Evolutionary conservation across 1,284 basidiomycete species (phyloP).

Genomic region (Volvariella surrecta): DNA sequence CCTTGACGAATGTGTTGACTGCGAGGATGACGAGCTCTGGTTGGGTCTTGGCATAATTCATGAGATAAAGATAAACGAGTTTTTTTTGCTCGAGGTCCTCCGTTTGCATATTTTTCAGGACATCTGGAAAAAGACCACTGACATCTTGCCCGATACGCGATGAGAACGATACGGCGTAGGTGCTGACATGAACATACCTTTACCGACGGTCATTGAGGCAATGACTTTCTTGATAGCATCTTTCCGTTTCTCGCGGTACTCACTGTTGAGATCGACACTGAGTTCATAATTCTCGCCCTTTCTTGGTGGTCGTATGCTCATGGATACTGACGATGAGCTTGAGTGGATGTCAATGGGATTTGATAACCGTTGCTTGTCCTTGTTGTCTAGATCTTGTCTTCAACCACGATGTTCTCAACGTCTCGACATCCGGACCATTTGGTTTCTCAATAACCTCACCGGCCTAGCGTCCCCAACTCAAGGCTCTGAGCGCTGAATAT

Average conservation of each 20-base stretch:
- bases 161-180: not conserved
- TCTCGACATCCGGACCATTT: too few species aligned
- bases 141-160: constrained; percentile 49
- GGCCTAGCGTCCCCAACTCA: too few species aligned
- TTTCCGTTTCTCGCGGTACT: constrained; percentile 91
- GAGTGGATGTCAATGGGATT: constrained; percentile 4
- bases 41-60: constrained; percentile 98
- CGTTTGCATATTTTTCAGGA: constrained; percentile 98
- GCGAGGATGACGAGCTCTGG: constrained; percentile 96
- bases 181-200: constrained; percentile 43
- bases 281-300: constrained; percentile 95
- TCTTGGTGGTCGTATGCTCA: constrained; percentile 59
- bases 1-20: constrained; percentile 98
- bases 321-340: constrained; percentile 16
- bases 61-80: constrained; percentile 96
- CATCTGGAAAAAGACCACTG: constrained; percentile 93
- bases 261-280: constrained; percentile 90
- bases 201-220: constrained; percentile 94
- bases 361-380: constrained; percentile 6
- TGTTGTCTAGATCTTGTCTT: not conserved
- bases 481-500: not conserved
- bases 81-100: constrained; percentile 95
- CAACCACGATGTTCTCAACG: too few species aligned
- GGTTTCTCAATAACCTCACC: too few species aligned
- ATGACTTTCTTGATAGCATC: constrained; percentile 98